phyloP scores from a whole-genome alignment of 2,329 filamentous ascomycete genomes.

The Fusarium oligoseptatum region DNA sequence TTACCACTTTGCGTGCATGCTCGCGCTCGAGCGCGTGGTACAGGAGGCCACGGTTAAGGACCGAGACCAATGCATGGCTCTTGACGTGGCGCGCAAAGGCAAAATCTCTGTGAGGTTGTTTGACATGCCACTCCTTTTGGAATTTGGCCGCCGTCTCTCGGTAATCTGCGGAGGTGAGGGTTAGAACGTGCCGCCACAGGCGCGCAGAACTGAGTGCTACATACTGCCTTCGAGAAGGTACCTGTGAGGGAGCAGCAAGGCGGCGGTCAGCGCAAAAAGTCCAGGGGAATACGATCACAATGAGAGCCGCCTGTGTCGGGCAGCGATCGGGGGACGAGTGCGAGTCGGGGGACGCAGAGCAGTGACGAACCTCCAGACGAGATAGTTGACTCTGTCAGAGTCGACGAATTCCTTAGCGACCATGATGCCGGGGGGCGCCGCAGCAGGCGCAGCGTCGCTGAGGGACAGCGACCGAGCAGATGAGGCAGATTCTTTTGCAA shows the following conservation, averaged over 20 bases:
- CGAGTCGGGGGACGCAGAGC: conserved; percentile 44
- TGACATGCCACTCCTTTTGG: conserved; percentile 76
- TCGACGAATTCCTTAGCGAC: conserved; percentile 71
- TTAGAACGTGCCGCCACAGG: conserved; percentile 43
- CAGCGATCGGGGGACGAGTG: conserved; percentile 32
- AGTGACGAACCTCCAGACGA: conserved; percentile 76
- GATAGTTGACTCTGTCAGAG: conserved; percentile 77
- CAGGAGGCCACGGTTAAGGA: conserved; percentile 73
- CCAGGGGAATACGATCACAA: conserved; percentile 23
- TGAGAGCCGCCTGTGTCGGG: conserved; percentile 8
- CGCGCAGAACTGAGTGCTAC: conserved; percentile 52
- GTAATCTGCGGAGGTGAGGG: conserved; percentile 65
- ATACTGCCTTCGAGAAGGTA: conserved; percentile 74
- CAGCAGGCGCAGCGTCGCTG: conserved; percentile 50
- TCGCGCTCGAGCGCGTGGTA: conserved; percentile 72
- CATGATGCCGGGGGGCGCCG: conserved; percentile 58
- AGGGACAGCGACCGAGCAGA: conserved; percentile 32
- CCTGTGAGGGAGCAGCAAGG: conserved; percentile 53
- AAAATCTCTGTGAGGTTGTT: conserved; percentile 72
- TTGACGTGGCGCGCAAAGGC: conserved; percentile 75
- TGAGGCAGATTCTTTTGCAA: conserved; percentile 17
- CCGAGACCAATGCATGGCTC: conserved; percentile 72
- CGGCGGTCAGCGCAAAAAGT: conserved; percentile 39
- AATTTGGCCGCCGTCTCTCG: conserved; percentile 76
- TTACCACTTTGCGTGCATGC: conserved; percentile 64